These are phyloP conservation scores for Pseudogymnoascus sp. DNA, from an alignment of 2,329 filamentous ascomycete genomes.

Conservation along the genomic window DNA sequence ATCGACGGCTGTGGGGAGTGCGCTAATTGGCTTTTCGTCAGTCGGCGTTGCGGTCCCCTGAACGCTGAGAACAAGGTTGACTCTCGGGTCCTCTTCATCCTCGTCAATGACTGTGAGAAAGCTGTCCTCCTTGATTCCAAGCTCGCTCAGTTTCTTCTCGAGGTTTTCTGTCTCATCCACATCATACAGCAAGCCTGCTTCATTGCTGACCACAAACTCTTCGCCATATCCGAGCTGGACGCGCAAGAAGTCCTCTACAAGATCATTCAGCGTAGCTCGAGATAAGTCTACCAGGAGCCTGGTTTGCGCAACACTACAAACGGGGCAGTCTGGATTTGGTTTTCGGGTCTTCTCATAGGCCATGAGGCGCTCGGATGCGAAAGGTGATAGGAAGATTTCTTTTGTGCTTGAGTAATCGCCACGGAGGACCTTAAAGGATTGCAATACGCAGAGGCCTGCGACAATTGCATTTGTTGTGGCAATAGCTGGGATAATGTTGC, in stretches of 20 bases:
- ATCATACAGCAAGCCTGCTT: conserved; percentile 77
- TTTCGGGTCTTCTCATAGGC: conserved; percentile 47
- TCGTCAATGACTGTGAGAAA: conserved; percentile 82
- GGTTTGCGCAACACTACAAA: conserved; percentile 69
- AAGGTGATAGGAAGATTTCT: conserved; percentile 77
- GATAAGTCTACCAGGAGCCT: conserved; percentile 61
- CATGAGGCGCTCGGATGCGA: conserved; percentile 50
- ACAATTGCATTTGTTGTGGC: conserved; percentile 97
- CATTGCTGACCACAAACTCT: conserved; percentile 71
- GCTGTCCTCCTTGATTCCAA: conserved; percentile 66
- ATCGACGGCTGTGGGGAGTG: conserved; percentile 27
- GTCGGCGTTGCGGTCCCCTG: conserved; percentile 38
- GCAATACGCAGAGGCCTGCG: conserved; percentile 82
- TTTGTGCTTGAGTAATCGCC: conserved; percentile 64
- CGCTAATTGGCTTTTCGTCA: conserved; percentile 48
- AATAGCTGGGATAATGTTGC: conserved; percentile 97
- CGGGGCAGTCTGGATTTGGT: conserved; percentile 75
- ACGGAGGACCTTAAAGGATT: conserved; percentile 84
- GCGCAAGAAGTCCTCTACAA: conserved; percentile 70
- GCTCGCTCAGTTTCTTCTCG: conserved; percentile 66
- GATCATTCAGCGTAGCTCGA: conserved; percentile 66
- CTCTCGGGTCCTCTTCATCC: conserved; percentile 63
- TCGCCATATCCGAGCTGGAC: conserved; percentile 67
- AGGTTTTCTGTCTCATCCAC: conserved; percentile 83
- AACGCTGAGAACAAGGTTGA: conserved; percentile 72